Conservation (phyloP, 2,329 filamentous ascomycete genomes). For the Rachicladosporium sp. region DNA sequence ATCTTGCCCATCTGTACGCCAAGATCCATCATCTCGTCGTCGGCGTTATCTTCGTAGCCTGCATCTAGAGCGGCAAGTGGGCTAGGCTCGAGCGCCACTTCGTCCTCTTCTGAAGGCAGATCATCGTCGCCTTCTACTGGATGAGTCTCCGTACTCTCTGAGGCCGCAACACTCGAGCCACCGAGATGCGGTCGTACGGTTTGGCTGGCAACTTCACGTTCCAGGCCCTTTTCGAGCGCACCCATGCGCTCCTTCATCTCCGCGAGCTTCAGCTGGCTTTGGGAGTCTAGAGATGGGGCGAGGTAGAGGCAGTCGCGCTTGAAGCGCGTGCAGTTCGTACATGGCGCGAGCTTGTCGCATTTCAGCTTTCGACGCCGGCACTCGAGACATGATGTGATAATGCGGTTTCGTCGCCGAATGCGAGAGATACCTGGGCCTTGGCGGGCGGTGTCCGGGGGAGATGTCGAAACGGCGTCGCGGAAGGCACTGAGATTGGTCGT, state of each 20-base stretch:
- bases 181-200: constrained; percentile 13
- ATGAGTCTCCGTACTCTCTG: constrained; percentile 2
- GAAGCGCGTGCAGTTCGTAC: constrained; percentile 50
- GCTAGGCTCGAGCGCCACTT: constrained; percentile 48
- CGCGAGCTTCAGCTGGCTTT: constrained; percentile 55
- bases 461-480: constrained; percentile 3
- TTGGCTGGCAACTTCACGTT: constrained; percentile 50
- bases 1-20: constrained; percentile 61
- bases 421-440: constrained; percentile 5
- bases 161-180: constrained; percentile 10
- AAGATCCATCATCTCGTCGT: constrained; percentile 59
- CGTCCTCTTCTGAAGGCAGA: constrained; percentile 38
- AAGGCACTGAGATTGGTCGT: constrained; percentile 7
- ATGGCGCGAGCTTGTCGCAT: constrained; percentile 63
- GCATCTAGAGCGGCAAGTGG: constrained; percentile 52
- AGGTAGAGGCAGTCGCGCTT: constrained; percentile 49
- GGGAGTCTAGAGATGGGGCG: constrained; percentile 54
- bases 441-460: constrained; percentile 12
- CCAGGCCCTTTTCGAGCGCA: constrained; percentile 55
- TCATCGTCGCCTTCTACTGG: constrained; percentile 43
- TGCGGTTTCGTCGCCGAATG: constrained; percentile 23
- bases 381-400: constrained; percentile 58
- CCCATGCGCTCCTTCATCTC: constrained; percentile 73
- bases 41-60: constrained; percentile 53
- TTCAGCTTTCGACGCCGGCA: constrained; percentile 66